Evolutionary conservation across 2,329 filamentous ascomycete genomes (phyloP), one percentile per base, ranked within the genome.

Genomic region (Fusarium sp.): DNA sequence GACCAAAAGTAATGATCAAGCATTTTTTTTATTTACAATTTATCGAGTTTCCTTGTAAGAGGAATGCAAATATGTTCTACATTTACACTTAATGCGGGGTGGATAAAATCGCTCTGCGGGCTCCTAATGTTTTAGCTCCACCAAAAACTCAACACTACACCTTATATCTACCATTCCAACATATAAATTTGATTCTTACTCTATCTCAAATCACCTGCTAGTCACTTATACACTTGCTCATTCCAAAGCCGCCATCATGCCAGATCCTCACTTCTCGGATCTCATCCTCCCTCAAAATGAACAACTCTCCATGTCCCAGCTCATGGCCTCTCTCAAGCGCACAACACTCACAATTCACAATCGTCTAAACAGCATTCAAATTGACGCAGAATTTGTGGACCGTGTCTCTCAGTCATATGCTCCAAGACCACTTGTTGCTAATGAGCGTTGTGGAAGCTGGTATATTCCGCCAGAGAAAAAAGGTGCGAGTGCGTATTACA

Each of bases 381-480:
- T 86, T 28, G 96, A 98, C 79, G 90, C 93, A 11, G 78, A 79
- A 3, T 98, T 98, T 78, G 92, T 96, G 23, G 79, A 82, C 25
- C 77, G 82, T 10, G 90, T 93, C 0, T 85, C 88, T 2, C 77
- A 79, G 3, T 83, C 85, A 0, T 88, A 84, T 60, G 72, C 41
- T 5, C 62, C 62, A 5, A 83, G 95, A 3, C 93, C 94, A 0
- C 83, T 98, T 3, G 84, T 98, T 16, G 94, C 95, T 30, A 99
- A 99, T 77, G 94, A 98, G 83, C 88, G 96, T 63, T 98, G 96
- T 78, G 96, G 96, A 1, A 95, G 93, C 80, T 99, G 96, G 96
- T 98, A 98, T 78, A 91, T 98, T 26, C 81, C 84, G 34, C 90
- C 90, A 0, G 79, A 79, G 10, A 75, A 76, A 26, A 96, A 95